A percentile compares a stretch with the other conserved stretches of the same genome.
These are phyloP conservation scores for Debaryomyces singareniensis DNA, from an alignment of 1,139 yeast species.

Conservation along the genomic window DNA sequence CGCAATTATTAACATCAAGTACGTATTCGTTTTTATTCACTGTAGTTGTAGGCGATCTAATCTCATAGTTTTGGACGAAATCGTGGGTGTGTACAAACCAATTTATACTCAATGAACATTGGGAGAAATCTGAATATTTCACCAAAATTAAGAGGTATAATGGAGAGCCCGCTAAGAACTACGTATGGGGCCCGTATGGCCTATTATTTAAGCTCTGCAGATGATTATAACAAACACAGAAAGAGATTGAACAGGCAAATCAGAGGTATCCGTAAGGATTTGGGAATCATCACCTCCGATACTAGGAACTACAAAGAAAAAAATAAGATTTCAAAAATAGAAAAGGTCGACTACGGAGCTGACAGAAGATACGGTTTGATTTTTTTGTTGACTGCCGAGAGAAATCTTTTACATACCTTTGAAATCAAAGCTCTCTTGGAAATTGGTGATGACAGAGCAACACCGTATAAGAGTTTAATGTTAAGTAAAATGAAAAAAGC, in stretches of 20 bases:
- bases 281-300: conserved; percentile 52
- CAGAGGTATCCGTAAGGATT: conserved; percentile 50
- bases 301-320: conserved; percentile 48
- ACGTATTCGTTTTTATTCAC: no score
- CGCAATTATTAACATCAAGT: no score
- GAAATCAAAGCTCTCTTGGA: conserved; percentile 57
- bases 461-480: conserved; percentile 48
- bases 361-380: conserved; percentile 44
- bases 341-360: conserved; percentile 38
- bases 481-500: conserved; percentile 67
- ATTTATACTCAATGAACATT: no score
- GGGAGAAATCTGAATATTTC: no score
- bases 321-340: conserved; percentile 36
- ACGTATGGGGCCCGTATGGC: conserved; percentile 45
- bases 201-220: conserved; percentile 45
- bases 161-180: conserved; percentile 33
- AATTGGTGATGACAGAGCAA: conserved; percentile 37
- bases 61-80: no score
- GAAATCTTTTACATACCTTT: conserved; percentile 63
- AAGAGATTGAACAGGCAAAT: conserved; percentile 40
- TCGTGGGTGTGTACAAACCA: no score
- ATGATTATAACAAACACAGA: conserved; percentile 47
- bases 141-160: no score
- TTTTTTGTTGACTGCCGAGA: conserved; percentile 53
- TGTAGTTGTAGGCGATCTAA: no score